Evolutionary conservation across 768 basidiomycete species (phyloP), one percentile per base, ranked within the genome.

Genomic region (Phaeolepiota aurea): DNA sequence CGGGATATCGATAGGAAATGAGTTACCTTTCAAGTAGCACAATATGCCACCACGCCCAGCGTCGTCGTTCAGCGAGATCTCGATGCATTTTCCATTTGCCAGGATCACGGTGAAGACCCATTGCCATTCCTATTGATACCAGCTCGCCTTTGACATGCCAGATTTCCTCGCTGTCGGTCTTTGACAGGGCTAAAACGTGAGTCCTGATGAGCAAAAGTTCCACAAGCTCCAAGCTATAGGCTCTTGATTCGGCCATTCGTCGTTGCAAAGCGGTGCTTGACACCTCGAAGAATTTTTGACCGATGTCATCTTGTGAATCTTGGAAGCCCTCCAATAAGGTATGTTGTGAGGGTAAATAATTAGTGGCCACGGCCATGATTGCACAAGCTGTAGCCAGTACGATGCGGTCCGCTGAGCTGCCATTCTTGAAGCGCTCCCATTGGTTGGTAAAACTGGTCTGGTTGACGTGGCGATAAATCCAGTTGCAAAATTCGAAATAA

Each of bases 11-110:
- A 40, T 42, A 47, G 43, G 40, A 32, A 11, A 22, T 40, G 18
- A 39, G 74, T 23, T 39, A 83, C 85, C 86, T 69, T 64, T 89
- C 87, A 21, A 88, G 68, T 39, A 87, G 65, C 25, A 90, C 61
- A 45, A 87, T 85, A 58, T 90, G 85, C 87, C 87, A 90, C 87
- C 87, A 90, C 4, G 85, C 84, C 87, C 87, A 89, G 40, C 87
- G 68, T 38, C 88, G 68, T 43, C 87, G 72, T 56, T 89, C 87
- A 23, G 84, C 80, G 7, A 79, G 62, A 44, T 78, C 78, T 43
- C 71, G 69, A 37, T 71, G 75, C 70, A 87, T 80, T 45, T 73
- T 72, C 72, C 79, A 87, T 54, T 79, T 79, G 32, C 74, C 78
- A n/a, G 87, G 87, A 59, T 90, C 88, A 14, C 88, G 77, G 59